These are phyloP conservation scores for Schoenoplectus triqueter DNA, from an alignment of 202 grass and related monocot genomes.

Conservation along the genomic window DNA sequence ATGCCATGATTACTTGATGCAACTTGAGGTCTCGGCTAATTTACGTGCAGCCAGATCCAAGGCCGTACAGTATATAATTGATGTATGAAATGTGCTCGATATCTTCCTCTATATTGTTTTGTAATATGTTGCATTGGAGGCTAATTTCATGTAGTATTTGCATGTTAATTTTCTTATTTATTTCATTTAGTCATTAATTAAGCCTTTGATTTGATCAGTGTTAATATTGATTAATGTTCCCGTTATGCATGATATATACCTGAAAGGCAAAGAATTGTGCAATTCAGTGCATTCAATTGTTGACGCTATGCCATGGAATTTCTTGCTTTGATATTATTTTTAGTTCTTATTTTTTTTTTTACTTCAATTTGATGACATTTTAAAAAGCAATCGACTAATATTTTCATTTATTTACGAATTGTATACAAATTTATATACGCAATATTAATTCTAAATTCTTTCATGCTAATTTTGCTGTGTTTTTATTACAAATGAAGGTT, in stretches of 20 bases:
- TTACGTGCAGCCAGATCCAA: slow-evolving; percentile 49
- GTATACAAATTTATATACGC: no score
- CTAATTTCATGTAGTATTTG: background rate
- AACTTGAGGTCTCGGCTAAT: slow-evolving; percentile 14
- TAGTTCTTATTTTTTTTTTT: no score
- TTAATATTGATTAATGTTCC: slow-evolving; percentile 23
- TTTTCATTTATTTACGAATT: no score
- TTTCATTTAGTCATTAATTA: background rate
- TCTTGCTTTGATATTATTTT: background rate
- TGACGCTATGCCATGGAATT: background rate
- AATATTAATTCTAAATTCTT: background rate
- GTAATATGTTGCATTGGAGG: background rate
- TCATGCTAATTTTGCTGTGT: background rate
- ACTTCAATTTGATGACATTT: no score
- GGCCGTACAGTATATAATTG: slow-evolving; percentile 60
- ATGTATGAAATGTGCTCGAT: slow-evolving; percentile 41
- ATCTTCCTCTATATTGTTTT: slow-evolving; percentile 3
- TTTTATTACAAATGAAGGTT: slow-evolving; percentile 45
- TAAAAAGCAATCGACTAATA: no score
- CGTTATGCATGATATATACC: slow-evolving; percentile 8
- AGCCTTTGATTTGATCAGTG: background rate
- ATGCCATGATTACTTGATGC: slow-evolving; percentile 37
- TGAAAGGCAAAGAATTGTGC: background rate
- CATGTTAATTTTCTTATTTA: background rate
- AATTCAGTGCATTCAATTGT: background rate